phyloP scores from a whole-genome alignment of 2,329 filamentous ascomycete genomes.

The Diaporthe ampelina region DNA sequence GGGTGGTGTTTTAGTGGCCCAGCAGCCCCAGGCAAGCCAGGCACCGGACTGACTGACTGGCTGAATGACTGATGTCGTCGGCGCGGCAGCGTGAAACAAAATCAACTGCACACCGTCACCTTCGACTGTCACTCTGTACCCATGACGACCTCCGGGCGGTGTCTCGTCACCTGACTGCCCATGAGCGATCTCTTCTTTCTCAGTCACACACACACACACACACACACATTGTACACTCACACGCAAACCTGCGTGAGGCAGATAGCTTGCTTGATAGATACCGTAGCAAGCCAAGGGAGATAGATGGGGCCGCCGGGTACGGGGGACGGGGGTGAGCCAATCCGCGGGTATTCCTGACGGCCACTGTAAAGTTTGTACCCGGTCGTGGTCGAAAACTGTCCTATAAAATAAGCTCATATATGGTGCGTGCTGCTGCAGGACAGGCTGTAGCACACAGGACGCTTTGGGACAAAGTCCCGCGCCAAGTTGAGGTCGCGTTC shows the following conservation, averaged over 20 bases:
- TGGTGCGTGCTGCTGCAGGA: not conserved
- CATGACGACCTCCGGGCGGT: no score
- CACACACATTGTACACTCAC: no score
- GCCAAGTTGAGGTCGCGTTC: not conserved
- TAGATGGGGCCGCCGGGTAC: no score
- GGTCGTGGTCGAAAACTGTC: not conserved
- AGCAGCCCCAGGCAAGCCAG: not conserved
- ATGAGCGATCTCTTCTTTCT: no score
- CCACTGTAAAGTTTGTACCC: not conserved
- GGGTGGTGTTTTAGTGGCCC: not conserved
- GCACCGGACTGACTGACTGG: not conserved
- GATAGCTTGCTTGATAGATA: no score
- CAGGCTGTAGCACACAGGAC: not conserved
- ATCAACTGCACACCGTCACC: not conserved
- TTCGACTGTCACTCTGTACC: no score
- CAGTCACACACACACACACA: no score
- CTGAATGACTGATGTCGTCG: not conserved
- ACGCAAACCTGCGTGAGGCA: no score
- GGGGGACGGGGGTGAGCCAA: no score
- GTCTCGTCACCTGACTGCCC: not conserved
- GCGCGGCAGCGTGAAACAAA: conserved; percentile 11
- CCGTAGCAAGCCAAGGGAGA: no score
- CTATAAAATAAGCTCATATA: conserved; percentile 13
- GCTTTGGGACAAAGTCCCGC: conserved; percentile 6
- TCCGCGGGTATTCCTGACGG: not conserved